Evolutionary conservation across 441 rosid species (phyloP), one percentile per base, ranked within the genome.

Genomic region (Aquilaria agallochum): DNA sequence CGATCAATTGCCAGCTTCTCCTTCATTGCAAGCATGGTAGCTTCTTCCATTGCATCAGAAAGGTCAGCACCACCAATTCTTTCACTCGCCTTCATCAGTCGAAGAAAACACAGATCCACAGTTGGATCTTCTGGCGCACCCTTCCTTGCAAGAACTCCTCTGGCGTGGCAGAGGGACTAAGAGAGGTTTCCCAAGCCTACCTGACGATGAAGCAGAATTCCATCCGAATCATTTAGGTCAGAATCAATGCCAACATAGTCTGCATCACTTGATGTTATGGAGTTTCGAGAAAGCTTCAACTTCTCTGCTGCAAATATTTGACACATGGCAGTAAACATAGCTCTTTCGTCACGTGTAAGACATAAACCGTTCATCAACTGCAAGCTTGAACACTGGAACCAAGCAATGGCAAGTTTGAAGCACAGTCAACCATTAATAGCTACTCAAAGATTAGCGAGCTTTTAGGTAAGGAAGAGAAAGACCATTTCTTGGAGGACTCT

Each of bases 241-340:
- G 71, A 66, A 77, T 89, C 94, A 59, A 89, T 85, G 75, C 85
- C 84, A 5, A 66, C 53, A 65, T 72, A 68, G 55, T 75, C 82
- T 8, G 76, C 69, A 59, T 74, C 72, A 72, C 69, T 67, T 47
- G 77, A 73, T 48, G 32, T 62, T 51, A 48, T 67, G 27, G 58
- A 74, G 51, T 58, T 63, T 62, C 72, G 74, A 55, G 65, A 63
- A 66, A 71, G 59, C 61, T 57, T 64, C 63, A 46, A 54, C 67
- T 71, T 76, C 74, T 69, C 78, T 55, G 52, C 89, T 79, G 74
- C 53, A 77, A 74, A 59, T 63, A 72, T 73, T 68, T 63, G 57
- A 70, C 54, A 78, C 55, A 58, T 14, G 64, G 55, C 61, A 76
- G 50, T 65, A 58, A 53, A 67, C 68, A 57, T 49, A 52, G 74